Conservation (phyloP, 768 basidiomycete genomes). For the Lepiota venenata region DNA sequence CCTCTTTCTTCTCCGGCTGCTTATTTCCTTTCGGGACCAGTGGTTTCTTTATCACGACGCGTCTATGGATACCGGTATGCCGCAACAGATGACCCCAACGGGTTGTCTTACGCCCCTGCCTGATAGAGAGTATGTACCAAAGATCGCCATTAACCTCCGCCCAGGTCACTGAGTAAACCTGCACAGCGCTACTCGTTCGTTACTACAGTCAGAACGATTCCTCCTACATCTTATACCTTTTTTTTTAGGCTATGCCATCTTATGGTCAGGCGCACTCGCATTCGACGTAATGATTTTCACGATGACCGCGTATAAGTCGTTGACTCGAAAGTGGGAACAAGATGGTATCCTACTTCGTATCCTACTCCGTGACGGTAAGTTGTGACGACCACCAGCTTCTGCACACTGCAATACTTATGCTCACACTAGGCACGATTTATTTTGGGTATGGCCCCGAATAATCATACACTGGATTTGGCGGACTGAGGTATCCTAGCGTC, state of each 20-base stretch:
- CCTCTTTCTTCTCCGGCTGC: no score
- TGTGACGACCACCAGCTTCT: background rate
- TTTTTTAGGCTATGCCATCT: slow-evolving; percentile 27
- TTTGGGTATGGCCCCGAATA: slow-evolving; percentile 30
- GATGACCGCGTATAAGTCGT: slow-evolving; percentile 36
- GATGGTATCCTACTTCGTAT: slow-evolving; percentile 23
- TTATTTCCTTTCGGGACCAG: background rate
- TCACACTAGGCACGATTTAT: slow-evolving; percentile 33
- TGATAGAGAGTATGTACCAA: slow-evolving; percentile 17
- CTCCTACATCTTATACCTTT: background rate
- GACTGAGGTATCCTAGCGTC: slow-evolving; percentile 12
- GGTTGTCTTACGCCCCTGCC: slow-evolving; percentile 22
- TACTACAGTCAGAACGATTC: no score
- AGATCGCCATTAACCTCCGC: background rate
- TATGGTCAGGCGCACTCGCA: slow-evolving; percentile 37
- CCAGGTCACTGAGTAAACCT: background rate
- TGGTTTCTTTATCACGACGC: background rate
- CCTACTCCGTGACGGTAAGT: slow-evolving; percentile 42
- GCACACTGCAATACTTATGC: background rate
- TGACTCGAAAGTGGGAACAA: slow-evolving; percentile 18
- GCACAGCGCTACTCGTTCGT: background rate
- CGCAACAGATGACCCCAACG: background rate
- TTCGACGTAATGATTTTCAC: slow-evolving; percentile 39
- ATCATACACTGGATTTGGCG: background rate
- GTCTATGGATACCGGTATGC: background rate